Conservation (phyloP, 768 basidiomycete species). For the Trametes villosa region DNA sequence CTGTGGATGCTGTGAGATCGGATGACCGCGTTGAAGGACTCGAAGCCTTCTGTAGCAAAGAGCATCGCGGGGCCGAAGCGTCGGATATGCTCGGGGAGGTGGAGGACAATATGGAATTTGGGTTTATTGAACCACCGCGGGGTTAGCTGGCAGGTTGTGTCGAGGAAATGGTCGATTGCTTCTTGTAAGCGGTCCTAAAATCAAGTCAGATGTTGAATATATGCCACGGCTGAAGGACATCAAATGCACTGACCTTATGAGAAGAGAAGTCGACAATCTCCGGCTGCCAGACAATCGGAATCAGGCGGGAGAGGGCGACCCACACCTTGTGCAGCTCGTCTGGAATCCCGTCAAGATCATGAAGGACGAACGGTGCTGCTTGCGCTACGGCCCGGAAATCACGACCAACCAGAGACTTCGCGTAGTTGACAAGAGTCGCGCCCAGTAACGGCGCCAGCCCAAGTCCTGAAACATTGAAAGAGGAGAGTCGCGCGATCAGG, state of each 20-base stretch:
- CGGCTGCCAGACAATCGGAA: slow-evolving; percentile 47
- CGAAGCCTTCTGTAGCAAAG: slow-evolving; percentile 30
- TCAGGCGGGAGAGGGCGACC: slow-evolving; percentile 38
- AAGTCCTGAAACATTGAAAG: slow-evolving; percentile 39
- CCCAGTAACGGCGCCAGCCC: slow-evolving; percentile 37
- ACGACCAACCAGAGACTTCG: slow-evolving; percentile 42
- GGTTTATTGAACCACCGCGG: slow-evolving; percentile 30
- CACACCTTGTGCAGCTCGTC: slow-evolving; percentile 35
- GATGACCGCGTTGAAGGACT: slow-evolving; percentile 33
- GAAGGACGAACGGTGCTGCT: slow-evolving; percentile 42
- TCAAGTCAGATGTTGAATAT: too few relatives aligned
- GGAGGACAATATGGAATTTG: slow-evolving; percentile 34
- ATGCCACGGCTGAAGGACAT: too few relatives aligned
- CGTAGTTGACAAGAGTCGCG: slow-evolving; percentile 41
- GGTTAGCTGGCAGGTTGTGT: slow-evolving; percentile 24
- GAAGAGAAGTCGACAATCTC: slow-evolving; percentile 29
- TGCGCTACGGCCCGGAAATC: slow-evolving; percentile 39
- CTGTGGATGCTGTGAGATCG: slow-evolving; percentile 25
- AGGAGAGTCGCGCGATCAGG: slow-evolving; percentile 34
- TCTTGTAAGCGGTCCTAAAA: neutral
- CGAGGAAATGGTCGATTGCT: slow-evolving; percentile 27
- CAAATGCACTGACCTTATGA: slow-evolving; percentile 35
- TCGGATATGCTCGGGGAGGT: slow-evolving; percentile 31
- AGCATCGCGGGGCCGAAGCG: slow-evolving; percentile 29
- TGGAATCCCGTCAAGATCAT: slow-evolving; percentile 38